phyloP scores from a whole-genome alignment of 148 eudicot genomes.

The Rhododendron mucronatum region DNA sequence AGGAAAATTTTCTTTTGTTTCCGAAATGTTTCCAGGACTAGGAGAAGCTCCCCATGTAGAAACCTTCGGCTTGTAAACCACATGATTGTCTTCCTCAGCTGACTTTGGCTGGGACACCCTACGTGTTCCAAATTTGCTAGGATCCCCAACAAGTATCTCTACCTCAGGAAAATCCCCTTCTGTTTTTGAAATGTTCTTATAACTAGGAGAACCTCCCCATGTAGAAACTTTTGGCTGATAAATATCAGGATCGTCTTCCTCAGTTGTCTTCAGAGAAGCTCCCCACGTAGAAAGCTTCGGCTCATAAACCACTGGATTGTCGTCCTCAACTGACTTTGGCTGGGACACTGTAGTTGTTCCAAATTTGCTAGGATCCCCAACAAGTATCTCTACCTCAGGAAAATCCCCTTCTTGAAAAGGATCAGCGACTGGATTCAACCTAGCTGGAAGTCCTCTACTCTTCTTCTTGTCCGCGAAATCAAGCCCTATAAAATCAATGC shows the following conservation, averaged over 20 bases:
- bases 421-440: conserved; percentile 57
- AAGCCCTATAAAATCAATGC: conserved; percentile 76
- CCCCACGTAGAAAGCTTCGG: conserved; percentile 98
- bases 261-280: conserved; percentile 39
- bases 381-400: conserved; percentile 84
- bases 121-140: conserved; percentile 48
- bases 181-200: conserved; percentile 68
- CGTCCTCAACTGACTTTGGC: conserved; percentile 34
- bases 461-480: conserved; percentile 68
- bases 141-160: conserved; percentile 82
- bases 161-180: conserved; percentile 73
- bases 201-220: conserved; percentile 92
- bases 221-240: conserved; percentile 94
- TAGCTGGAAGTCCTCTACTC: conserved; percentile 71
- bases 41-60: conserved; percentile 97
- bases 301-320: conserved; percentile 55
- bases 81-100: conserved; percentile 36
- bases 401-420: conserved; percentile 56
- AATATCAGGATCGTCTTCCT: conserved; percentile 46
- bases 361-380: conserved; percentile 77
- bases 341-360: conserved; percentile 27
- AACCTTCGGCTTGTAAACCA: conserved; percentile 80
- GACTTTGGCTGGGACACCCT: conserved; percentile 25
- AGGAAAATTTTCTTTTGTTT: conserved; percentile 48
- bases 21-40: conserved; percentile 33